Conservation (phyloP, 2,329 filamentous ascomycete species). For the Fusarium sp. region DNA sequence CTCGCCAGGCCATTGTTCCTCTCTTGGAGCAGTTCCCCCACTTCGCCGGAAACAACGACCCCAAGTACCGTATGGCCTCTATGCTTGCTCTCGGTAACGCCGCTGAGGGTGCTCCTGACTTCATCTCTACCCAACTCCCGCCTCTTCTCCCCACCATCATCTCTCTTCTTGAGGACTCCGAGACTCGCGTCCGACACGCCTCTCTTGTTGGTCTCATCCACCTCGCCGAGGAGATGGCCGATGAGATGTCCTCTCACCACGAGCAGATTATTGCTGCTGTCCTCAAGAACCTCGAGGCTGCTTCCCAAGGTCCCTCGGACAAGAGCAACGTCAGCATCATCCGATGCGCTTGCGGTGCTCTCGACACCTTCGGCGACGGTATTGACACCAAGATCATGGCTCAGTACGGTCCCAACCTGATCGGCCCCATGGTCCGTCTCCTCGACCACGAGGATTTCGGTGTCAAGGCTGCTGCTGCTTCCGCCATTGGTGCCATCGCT, state of each 20-base stretch:
- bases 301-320: slow-evolving; percentile 74
- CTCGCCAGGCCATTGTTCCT: slow-evolving; percentile 93
- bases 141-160: slow-evolving; percentile 88
- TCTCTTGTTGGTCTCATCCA: slow-evolving; percentile 89
- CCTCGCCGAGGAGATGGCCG: slow-evolving; percentile 91
- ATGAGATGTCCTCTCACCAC: slow-evolving; percentile 89
- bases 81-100: slow-evolving; percentile 93
- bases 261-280: slow-evolving; percentile 85
- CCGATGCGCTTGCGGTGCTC: slow-evolving; percentile 87
- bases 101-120: slow-evolving; percentile 96
- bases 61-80: slow-evolving; percentile 87
- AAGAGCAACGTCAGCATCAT: slow-evolving; percentile 88
- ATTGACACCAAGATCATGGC: slow-evolving; percentile 82
- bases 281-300: slow-evolving; percentile 88
- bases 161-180: slow-evolving; percentile 84
- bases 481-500: slow-evolving; percentile 91
- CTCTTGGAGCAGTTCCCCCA: slow-evolving; percentile 86
- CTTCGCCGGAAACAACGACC: slow-evolving; percentile 80
- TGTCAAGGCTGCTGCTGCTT: slow-evolving; percentile 89
- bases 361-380: slow-evolving; percentile 92
- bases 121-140: slow-evolving; percentile 92
- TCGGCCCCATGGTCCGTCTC: slow-evolving; percentile 85
- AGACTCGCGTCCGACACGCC: slow-evolving; percentile 85
- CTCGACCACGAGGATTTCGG: slow-evolving; percentile 87
- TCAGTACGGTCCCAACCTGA: slow-evolving; percentile 83